phyloP scores from a whole-genome alignment of 257 asterid species.

The Solanum sparsipilum region DNA sequence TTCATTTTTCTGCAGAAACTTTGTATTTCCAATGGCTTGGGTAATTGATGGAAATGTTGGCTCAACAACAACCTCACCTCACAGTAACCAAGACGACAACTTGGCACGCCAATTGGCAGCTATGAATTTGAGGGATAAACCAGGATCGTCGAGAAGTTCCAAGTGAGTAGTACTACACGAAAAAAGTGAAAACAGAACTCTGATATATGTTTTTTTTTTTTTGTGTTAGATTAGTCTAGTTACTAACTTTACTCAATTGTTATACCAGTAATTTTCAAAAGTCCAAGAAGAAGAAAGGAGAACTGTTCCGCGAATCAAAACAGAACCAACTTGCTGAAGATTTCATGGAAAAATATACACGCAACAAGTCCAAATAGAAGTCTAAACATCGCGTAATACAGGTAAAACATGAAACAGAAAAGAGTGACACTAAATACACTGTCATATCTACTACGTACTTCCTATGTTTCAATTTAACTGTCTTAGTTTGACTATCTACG shows the following conservation, averaged over 20 bases:
- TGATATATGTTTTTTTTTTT: not conserved
- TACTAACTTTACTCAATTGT: not conserved
- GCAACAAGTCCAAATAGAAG: not conserved
- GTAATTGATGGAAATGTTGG: not conserved
- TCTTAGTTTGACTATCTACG: not conserved
- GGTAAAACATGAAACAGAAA: not conserved
- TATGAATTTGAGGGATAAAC: not conserved
- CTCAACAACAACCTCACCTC: not conserved
- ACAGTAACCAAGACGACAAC: not conserved
- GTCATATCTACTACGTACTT: not conserved
- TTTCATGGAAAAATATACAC: not conserved
- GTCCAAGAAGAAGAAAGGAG: not conserved
- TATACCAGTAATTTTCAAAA: not conserved
- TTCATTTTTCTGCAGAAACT: slow-evolving; percentile 3
- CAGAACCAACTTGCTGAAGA: not conserved
- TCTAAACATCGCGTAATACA: not conserved
- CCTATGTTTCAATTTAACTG: not conserved
- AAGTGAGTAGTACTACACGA: not conserved
- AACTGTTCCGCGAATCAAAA: not conserved
- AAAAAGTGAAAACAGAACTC: not conserved
- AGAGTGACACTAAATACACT: not conserved
- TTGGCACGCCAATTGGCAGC: not conserved
- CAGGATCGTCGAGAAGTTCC: not conserved
- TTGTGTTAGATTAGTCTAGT: not conserved
- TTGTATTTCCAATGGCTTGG: slow-evolving; percentile 19